Evolutionary conservation across 164 flowering plant species (phyloP), one percentile per base, ranked within the genome.

Genomic region (Pachysandra terminalis): DNA sequence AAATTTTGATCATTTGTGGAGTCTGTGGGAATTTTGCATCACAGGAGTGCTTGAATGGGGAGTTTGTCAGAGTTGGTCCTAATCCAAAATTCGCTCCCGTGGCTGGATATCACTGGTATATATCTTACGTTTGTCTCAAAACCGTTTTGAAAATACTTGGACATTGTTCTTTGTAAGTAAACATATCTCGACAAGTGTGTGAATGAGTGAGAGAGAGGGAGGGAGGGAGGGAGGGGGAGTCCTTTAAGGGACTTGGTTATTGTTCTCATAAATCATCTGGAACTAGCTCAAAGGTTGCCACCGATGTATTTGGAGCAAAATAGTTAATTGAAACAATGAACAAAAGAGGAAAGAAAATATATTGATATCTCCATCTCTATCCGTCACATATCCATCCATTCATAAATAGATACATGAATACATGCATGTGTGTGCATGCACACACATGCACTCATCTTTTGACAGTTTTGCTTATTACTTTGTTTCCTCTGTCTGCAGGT

Each of bases 41-140:
- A 67, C 77, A 95, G 97, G 91, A 89, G 12, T 95, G 99, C 79
- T 82, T 95, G 79, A 88, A 95, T 84, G 97, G 99, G 37, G 99
- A 95, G 75, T 95, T 95, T 81, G 97, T 92, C 27, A 78, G 97
- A 78, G 96, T 95, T 66, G 99, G 97, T 35, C 96, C 99, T 0
- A 95, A 95, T 69, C 97, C 99, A 8, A 92, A 89, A 80, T 89
- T 91, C 71, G 23, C 85, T 64, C 97, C 97, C 7, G 94, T 92
- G 52, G 96, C 99, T 77, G 94, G 91, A 71, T 92, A 95, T 71
- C 99, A 95, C 73, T 91, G 97, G 99, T 92, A 81, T 35, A 32
- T 37, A 19, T 19, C 64, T 22, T 35, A 59, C 35, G 26, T 59
- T 59, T 25, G n/a, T 64, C 16, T 58, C 9, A 17, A 16, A n/a